A percentile compares a stretch with the other conserved stretches of the same genome.
Evolutionary conservation across 768 basidiomycete species (phyloP).

Genomic region (Lentinula guzmanii): DNA sequence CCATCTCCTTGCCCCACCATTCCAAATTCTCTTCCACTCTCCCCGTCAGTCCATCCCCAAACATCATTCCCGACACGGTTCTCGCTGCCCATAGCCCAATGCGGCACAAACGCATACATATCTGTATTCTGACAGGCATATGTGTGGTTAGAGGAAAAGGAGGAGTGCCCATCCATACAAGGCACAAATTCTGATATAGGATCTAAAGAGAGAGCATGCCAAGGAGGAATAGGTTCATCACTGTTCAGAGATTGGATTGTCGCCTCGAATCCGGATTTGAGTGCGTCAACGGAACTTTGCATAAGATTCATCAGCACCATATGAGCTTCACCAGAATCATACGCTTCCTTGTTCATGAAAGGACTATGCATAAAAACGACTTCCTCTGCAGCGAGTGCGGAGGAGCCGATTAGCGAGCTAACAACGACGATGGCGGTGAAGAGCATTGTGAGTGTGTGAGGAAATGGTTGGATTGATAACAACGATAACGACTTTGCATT

Average conservation of each 20-base stretch:
- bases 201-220: neutral
- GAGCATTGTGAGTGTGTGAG: neutral
- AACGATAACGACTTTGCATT: neutral
- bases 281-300: neutral
- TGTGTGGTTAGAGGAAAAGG: slow-evolving; percentile 4
- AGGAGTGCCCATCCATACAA: slow-evolving; percentile 9
- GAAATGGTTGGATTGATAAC: neutral
- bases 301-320: slow-evolving; percentile 1
- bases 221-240: neutral
- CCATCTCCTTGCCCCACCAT: slow-evolving; percentile 15
- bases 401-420: neutral
- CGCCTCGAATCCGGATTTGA: neutral
- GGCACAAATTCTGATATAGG: slow-evolving; percentile 1
- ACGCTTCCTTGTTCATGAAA: slow-evolving; percentile 9
- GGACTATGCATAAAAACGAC: neutral
- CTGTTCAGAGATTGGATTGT: neutral
- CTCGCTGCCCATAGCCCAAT: slow-evolving; percentile 12
- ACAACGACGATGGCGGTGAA: neutral
- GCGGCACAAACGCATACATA: slow-evolving; percentile 12
- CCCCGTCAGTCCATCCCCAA: slow-evolving; percentile 14
- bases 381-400: neutral
- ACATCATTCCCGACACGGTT: slow-evolving; percentile 11
- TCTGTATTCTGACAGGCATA: slow-evolving; percentile 16
- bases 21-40: slow-evolving; percentile 11
- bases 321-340: slow-evolving; percentile 13